These are phyloP conservation scores for Ulota crispa DNA, from an alignment of 225 moss, liverwort and hornwort genomes.

Conservation along the genomic window DNA sequence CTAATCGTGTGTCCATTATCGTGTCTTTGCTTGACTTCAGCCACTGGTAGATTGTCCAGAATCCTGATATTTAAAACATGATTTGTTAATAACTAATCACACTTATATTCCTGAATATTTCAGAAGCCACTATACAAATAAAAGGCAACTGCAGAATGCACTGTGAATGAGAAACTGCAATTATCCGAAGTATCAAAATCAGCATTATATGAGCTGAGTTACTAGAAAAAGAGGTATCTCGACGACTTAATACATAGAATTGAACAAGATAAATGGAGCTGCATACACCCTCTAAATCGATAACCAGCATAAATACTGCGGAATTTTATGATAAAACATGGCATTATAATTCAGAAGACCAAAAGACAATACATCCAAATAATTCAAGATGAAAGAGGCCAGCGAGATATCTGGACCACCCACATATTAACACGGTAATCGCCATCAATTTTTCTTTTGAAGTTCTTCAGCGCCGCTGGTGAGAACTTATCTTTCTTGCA, in stretches of 20 bases:
- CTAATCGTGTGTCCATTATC: conserved; percentile 24
- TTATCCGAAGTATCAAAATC: neutral
- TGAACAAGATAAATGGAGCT: neutral
- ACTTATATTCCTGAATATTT: neutral
- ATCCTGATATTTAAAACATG: conserved; percentile 45
- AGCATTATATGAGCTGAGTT: neutral
- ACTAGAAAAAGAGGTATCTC: neutral
- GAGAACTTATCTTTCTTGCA: conserved; percentile 53
- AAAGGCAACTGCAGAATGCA: neutral
- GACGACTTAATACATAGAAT: neutral
- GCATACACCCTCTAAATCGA: neutral
- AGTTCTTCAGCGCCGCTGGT: conserved; percentile 53
- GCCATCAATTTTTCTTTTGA: conserved; percentile 82
- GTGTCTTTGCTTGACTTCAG: conserved; percentile 40
- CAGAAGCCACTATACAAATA: neutral
- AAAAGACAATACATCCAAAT: neutral
- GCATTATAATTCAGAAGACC: neutral
- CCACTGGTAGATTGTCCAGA: conserved; percentile 75
- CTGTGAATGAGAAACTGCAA: neutral
- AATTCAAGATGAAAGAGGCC: neutral
- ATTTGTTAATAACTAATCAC: neutral
- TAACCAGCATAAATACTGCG: neutral
- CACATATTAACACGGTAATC: conserved; percentile 84
- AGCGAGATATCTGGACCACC: conserved; percentile 25
- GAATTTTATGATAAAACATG: neutral